These are phyloP conservation scores for Corymbia maculata DNA, from an alignment of 345 rosid species.

Conservation along the genomic window DNA sequence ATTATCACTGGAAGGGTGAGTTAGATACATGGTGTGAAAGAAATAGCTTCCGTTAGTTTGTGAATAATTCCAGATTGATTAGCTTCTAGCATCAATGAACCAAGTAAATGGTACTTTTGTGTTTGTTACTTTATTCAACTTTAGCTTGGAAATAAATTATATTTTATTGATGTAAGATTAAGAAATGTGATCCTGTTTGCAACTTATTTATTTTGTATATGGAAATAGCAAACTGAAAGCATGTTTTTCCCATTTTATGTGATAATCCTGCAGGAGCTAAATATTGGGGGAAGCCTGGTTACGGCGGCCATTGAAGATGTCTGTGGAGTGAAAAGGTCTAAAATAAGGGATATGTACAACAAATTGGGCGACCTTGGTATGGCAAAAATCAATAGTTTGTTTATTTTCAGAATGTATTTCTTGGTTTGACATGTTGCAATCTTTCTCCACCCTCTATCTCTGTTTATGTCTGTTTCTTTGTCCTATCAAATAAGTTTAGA, in stretches of 20 bases:
- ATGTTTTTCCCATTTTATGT: not conserved
- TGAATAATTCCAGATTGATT: not conserved
- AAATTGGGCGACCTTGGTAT: conserved; percentile 83
- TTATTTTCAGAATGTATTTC: not conserved
- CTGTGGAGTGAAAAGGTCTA: conserved; percentile 67
- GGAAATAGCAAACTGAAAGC: not conserved
- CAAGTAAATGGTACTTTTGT: not conserved
- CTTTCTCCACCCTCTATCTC: not conserved
- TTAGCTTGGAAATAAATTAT: not conserved
- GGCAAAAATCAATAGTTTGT: not conserved
- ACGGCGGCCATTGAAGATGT: conserved; percentile 79
- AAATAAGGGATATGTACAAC: conserved; percentile 70
- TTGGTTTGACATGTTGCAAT: not conserved
- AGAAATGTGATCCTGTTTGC: not conserved
- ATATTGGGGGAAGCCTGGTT: conserved; percentile 80
- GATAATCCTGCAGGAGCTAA: conserved; percentile 46
- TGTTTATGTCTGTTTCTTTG: not conserved
- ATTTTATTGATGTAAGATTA: not conserved
- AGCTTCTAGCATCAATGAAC: not conserved
- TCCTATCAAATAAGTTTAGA: not conserved
- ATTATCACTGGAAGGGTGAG: not conserved
- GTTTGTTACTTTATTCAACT: not conserved
- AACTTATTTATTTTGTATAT: not conserved
- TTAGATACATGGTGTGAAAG: not conserved
- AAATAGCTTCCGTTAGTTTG: not conserved